Evolutionary conservation across 495 filamentous ascomycete genomes (phyloP), one percentile per base, ranked within the genome.

Genomic region (Neurospora intermedia): DNA sequence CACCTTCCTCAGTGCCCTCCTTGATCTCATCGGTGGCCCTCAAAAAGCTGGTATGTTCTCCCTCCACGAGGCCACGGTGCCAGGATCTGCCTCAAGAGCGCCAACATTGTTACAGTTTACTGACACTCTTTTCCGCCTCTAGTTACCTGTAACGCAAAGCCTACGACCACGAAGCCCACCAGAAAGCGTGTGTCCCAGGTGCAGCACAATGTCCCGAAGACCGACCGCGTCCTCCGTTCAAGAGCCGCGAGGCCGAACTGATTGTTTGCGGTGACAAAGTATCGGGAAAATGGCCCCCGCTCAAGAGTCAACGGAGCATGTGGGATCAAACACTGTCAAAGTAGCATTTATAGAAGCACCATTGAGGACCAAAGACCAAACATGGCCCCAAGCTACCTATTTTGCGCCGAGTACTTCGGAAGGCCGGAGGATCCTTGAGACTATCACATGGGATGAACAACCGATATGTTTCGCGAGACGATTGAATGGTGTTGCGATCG

Each of bases 241-340:
- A 54, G 2, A 15, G 5, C 46, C 20, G 3, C n/a, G 4, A 3
- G 0, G 7, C n/a, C 2, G 43, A 10, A 46, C 7, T n/a, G 4
- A 8, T n/a, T 8, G 1, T 9, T 0, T 46, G n/a, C 18, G 18
- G 2, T 0, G 8, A 2, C 4, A 16, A 0, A 0, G 6, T 6
- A 6, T 1, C 42, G 13, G 42, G 42, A 38, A 15, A 16, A 11
- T 41, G 42, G 42, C 6, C 42, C 6, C 42, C 42, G 0, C 42
- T 16, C 4, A 43, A 43, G 13, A 6, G 42, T 16, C 15, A 15
- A 15, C 6, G 16, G 4, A 5, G 42, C 13, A 16, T 5, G 6
- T 43, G 2, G 8, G 15, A 16, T 2, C 42, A 43, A 2, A 16
- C 6, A 15, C 0, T 0, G 15, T 16, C 42, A 43, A 5, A 43